A percentile compares a stretch with the other conserved stretches of the same genome.
Evolutionary conservation across 257 asterid genomes (phyloP).

Genomic region (Ehretia macrophylla): DNA sequence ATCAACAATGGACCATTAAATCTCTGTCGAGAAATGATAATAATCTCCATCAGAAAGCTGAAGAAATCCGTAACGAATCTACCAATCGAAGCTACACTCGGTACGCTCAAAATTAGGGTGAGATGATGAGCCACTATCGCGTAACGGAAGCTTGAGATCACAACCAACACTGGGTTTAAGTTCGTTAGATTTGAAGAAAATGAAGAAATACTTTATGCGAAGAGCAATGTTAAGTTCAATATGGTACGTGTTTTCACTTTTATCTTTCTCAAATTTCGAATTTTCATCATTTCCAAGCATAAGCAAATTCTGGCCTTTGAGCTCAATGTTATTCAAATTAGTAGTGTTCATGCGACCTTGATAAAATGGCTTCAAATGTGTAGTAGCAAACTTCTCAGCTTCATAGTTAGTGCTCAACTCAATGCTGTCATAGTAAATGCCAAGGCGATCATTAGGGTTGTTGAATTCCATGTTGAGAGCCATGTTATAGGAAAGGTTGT

Average conservation of each 20-base stretch:
- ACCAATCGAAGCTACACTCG: constrained; percentile 70
- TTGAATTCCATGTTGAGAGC: constrained; percentile 59
- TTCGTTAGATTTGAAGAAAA: constrained; percentile 37
- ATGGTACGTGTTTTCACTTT: constrained; percentile 21
- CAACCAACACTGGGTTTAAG: constrained; percentile 71
- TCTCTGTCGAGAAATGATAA: background rate
- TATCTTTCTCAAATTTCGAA: constrained; percentile 32
- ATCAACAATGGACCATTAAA: too few relatives aligned
- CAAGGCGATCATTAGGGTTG: constrained; percentile 81
- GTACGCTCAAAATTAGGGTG: constrained; percentile 32
- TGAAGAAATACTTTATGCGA: constrained; percentile 42
- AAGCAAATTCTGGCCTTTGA: constrained; percentile 37
- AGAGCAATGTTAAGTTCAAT: constrained; percentile 52
- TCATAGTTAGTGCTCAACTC: constrained; percentile 63
- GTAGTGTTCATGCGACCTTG: constrained; percentile 59
- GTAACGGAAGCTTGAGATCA: constrained; percentile 53
- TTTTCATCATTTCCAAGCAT: constrained; percentile 29
- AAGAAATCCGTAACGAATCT: constrained; percentile 12
- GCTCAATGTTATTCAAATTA: constrained; percentile 19
- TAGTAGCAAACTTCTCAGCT: constrained; percentile 39
- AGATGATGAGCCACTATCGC: constrained; percentile 35
- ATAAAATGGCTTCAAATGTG: constrained; percentile 36
- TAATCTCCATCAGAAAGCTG: background rate
- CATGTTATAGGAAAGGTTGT: constrained; percentile 56
- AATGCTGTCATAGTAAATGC: constrained; percentile 72